Percentiles rank a stretch among this genome's conserved stretches.
phyloP scores from a whole-genome alignment of 139 green algal species.

The Tetradesmus obliquus region DNA sequence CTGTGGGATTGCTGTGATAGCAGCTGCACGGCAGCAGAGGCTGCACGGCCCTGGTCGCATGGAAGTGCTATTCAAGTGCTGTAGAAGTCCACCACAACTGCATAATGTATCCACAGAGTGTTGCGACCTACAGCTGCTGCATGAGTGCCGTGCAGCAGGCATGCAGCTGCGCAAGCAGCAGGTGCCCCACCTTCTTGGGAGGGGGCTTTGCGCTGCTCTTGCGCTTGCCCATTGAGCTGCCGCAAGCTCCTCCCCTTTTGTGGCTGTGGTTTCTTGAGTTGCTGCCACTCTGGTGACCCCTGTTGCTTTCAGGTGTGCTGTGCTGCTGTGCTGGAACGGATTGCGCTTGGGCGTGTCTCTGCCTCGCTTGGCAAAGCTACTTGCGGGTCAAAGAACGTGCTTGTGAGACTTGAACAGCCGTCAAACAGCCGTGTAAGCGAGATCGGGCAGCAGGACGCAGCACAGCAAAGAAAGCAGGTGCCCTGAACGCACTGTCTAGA shows the following conservation, averaged over 20 bases:
- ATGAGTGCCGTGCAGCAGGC: background rate
- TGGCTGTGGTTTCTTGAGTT: background rate
- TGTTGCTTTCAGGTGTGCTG: background rate
- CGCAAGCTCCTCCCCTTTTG: background rate
- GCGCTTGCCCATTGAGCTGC: slow-evolving; percentile 62
- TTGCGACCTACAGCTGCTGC: too few relatives aligned
- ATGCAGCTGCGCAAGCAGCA: background rate
- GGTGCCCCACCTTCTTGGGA: slow-evolving; percentile 54
- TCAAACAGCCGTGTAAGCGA: background rate
- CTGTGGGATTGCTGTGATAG: too few relatives aligned
- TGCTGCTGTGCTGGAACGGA: background rate
- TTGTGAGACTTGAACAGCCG: background rate
- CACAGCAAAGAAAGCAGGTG: background rate
- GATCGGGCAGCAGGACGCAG: background rate
- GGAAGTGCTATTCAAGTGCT: too few relatives aligned
- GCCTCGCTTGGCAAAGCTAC: background rate
- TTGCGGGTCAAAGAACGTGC: background rate
- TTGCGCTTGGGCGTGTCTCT: background rate
- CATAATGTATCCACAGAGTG: too few relatives aligned
- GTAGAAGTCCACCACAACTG: too few relatives aligned
- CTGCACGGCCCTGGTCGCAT: too few relatives aligned
- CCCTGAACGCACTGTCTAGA: background rate
- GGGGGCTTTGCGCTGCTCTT: slow-evolving; percentile 62
- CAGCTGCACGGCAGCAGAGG: too few relatives aligned
- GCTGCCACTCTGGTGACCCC: background rate